Evolutionary conservation across 495 filamentous ascomycete species (phyloP).

Genomic region (Friedmanniomyces simplex): DNA sequence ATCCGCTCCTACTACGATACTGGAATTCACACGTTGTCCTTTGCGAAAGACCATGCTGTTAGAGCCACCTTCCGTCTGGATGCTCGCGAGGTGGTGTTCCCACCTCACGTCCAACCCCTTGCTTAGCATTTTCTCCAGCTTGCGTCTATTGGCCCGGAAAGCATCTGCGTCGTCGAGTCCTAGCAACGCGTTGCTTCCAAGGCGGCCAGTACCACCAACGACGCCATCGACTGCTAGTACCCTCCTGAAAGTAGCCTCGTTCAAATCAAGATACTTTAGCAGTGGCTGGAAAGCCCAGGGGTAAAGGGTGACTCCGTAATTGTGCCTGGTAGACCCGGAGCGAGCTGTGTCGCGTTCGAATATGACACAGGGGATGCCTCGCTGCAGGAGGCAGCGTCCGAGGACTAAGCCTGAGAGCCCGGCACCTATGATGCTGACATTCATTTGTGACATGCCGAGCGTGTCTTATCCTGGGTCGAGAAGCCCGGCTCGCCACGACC

Average conservation of each 20-base stretch:
- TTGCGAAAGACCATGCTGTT: conserved; percentile 13
- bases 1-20: conserved; percentile 30
- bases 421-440: conserved; percentile 32
- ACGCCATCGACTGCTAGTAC: conserved; percentile 25
- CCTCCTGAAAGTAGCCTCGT: conserved; percentile 24
- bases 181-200: too few relatives aligned
- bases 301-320: conserved; percentile 33
- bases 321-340: conserved; percentile 13
- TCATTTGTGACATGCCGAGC: neutral
- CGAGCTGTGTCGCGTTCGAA: conserved; percentile 23
- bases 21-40: conserved; percentile 12
- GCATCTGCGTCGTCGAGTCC: conserved; percentile 1
- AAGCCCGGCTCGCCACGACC: too few relatives aligned
- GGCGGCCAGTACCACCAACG: conserved; percentile 2
- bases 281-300: conserved; percentile 29
- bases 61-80: neutral
- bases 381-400: conserved; percentile 26
- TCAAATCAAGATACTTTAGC: conserved; percentile 26
- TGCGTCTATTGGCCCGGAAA: conserved; percentile 28
- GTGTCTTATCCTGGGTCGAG: too few relatives aligned
- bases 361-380: conserved; percentile 23
- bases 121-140: conserved; percentile 27
- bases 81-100: conserved; percentile 21
- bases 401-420: conserved; percentile 31
- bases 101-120: conserved; percentile 29